Conservation (phyloP, 1,284 basidiomycete genomes). For the Ceratobasidium sp. region DNA sequence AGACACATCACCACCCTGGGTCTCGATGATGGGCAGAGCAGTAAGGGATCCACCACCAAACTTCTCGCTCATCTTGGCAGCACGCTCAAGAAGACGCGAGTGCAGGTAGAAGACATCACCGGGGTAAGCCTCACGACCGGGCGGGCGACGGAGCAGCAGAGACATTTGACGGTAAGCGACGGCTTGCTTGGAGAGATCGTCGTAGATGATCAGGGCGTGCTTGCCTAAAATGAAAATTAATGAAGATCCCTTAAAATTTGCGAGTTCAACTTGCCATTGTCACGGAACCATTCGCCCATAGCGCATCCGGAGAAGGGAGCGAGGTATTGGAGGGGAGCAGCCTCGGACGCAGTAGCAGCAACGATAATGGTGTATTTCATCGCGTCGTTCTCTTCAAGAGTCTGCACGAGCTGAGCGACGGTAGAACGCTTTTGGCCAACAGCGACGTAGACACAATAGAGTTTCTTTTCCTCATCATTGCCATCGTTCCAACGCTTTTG, state of each 20-base stretch:
- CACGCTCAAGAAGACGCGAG: slow-evolving; percentile 99
- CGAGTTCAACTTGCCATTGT: slow-evolving; percentile 88
- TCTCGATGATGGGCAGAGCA: slow-evolving; percentile 99
- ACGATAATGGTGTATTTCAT: slow-evolving; percentile 99
- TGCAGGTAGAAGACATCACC: slow-evolving; percentile 99
- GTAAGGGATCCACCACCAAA: slow-evolving; percentile 98
- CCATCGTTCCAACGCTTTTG: slow-evolving; percentile 99
- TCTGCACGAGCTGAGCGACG: slow-evolving; percentile 99
- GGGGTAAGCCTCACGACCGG: slow-evolving; percentile 99
- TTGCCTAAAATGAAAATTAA: slow-evolving; percentile 59
- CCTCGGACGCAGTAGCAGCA: slow-evolving; percentile 98
- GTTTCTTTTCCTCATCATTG: slow-evolving; percentile 95
- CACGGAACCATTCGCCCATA: slow-evolving; percentile 99
- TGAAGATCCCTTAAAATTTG: neutral
- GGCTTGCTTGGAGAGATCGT: slow-evolving; percentile 99
- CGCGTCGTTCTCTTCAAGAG: slow-evolving; percentile 99
- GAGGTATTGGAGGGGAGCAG: slow-evolving; percentile 98
- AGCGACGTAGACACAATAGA: slow-evolving; percentile 99
- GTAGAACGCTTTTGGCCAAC: slow-evolving; percentile 99
- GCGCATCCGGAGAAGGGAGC: slow-evolving; percentile 99
- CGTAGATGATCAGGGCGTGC: slow-evolving; percentile 96
- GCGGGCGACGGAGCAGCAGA: slow-evolving; percentile 98
- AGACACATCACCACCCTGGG: slow-evolving; percentile 99
- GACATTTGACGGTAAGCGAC: slow-evolving; percentile 99
- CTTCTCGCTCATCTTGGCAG: slow-evolving; percentile 99